phyloP scores from a whole-genome alignment of 1,284 basidiomycete species.

The Fomitopsis schrenkii region DNA sequence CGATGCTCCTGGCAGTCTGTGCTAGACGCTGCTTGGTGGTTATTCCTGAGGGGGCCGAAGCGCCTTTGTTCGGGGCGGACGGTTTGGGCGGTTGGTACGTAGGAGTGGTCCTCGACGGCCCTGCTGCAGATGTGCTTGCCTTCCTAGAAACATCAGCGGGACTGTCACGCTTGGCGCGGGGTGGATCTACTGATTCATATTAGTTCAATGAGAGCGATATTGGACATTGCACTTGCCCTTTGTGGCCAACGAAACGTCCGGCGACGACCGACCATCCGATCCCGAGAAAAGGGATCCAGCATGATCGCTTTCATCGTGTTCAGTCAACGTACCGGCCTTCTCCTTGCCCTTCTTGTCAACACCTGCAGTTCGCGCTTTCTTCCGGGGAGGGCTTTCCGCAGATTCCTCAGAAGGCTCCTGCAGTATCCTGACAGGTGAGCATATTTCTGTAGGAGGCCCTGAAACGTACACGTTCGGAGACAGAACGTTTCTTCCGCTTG shows the following conservation, averaged over 20 bases:
- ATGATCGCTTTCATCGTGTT: not conserved
- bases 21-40: slow-evolving; percentile 22
- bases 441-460: too few species aligned
- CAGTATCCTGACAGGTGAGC: not conserved
- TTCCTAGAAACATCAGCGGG: not conserved
- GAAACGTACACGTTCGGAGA: not conserved
- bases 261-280: slow-evolving; percentile 11
- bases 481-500: not conserved
- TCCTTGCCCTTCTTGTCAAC: not conserved
- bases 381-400: not conserved
- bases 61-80: not conserved
- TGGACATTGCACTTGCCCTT: not conserved
- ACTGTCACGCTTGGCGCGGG: not conserved
- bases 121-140: not conserved
- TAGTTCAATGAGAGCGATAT: not conserved
- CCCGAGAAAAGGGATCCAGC: slow-evolving; percentile 20
- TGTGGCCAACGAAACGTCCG: slow-evolving; percentile 11
- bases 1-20: slow-evolving; percentile 7
- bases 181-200: not conserved
- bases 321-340: slow-evolving; percentile 8
- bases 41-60: slow-evolving; percentile 12
- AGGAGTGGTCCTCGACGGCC: not conserved
- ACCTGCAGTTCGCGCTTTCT: not conserved
- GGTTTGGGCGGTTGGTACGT: not conserved
- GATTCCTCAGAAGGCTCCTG: not conserved